Percentiles rank a stretch among this genome's conserved stretches.
phyloP scores from a whole-genome alignment of 2,329 filamentous ascomycete genomes.

The Fusarium staphyleae region DNA sequence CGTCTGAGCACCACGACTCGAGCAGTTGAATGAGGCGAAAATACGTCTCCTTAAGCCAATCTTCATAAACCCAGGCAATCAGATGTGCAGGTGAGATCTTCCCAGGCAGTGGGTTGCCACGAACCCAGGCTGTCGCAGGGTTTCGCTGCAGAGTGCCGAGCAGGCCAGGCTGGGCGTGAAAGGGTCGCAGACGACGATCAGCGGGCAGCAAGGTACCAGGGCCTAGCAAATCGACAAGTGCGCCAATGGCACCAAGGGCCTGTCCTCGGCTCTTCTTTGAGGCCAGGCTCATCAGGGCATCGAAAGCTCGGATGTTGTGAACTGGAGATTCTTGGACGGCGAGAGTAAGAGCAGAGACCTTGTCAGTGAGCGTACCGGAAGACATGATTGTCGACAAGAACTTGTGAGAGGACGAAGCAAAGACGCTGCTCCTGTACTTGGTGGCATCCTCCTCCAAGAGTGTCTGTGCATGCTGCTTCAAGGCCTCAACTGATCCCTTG shows the following conservation, averaged over 20 bases:
- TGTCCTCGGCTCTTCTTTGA: conserved; percentile 93
- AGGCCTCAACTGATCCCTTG: conserved; percentile 53
- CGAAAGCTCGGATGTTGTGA: conserved; percentile 89
- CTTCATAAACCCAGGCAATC: conserved; percentile 89
- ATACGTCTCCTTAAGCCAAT: conserved; percentile 93
- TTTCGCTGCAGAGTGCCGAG: conserved; percentile 72
- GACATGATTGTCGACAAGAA: conserved; percentile 98
- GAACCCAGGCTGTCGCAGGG: conserved; percentile 66
- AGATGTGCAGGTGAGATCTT: conserved; percentile 78
- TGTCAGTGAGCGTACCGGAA: conserved; percentile 94
- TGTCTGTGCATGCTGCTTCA: conserved; percentile 74
- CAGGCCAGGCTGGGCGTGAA: conserved; percentile 80
- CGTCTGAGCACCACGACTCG: conserved; percentile 92
- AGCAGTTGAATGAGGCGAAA: conserved; percentile 92
- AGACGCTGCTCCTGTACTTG: conserved; percentile 75
- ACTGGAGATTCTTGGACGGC: conserved; percentile 95
- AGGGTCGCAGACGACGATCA: conserved; percentile 80
- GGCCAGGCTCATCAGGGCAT: conserved; percentile 82
- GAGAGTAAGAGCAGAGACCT: conserved; percentile 92
- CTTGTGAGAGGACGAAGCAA: conserved; percentile 87
- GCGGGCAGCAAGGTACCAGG: conserved; percentile 85
- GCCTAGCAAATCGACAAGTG: conserved; percentile 91
- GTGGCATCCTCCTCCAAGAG: conserved; percentile 81
- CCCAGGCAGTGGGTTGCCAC: conserved; percentile 74
- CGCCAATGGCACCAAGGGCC: conserved; percentile 89